phyloP scores from a whole-genome alignment of 768 basidiomycete genomes.

The Phaeotremella fagi region DNA sequence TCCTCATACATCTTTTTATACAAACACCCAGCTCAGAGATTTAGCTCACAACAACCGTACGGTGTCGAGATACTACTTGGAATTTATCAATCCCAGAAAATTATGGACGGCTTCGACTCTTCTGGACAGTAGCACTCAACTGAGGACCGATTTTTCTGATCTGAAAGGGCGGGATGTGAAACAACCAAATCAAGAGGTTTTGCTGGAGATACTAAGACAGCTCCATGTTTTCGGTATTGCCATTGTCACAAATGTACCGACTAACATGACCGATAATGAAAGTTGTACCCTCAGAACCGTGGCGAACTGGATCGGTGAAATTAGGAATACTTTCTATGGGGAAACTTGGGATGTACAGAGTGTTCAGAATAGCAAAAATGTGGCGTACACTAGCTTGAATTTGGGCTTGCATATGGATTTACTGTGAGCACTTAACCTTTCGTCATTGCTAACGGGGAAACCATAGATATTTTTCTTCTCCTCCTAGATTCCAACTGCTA shows the following conservation, averaged over 20 bases:
- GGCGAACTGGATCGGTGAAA: constrained; percentile 64
- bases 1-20: constrained; percentile 52
- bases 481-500: constrained; percentile 85
- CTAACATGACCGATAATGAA: constrained; percentile 57
- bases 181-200: constrained; percentile 34
- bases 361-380: constrained; percentile 68
- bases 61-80: neutral
- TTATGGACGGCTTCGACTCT: neutral
- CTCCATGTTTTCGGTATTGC: constrained; percentile 68
- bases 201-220: constrained; percentile 63
- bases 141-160: constrained; percentile 58
- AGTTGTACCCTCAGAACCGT: constrained; percentile 66
- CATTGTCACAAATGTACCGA: constrained; percentile 68
- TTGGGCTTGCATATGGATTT: constrained; percentile 90
- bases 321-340: constrained; percentile 86
- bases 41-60: neutral
- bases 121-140: constrained; percentile 13
- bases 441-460: neutral
- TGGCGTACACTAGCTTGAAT: constrained; percentile 88
- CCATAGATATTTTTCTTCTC: constrained; percentile 77
- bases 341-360: constrained; percentile 81
- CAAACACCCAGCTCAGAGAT: constrained; percentile 51
- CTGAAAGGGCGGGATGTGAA: constrained; percentile 50
- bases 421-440: constrained; percentile 55
- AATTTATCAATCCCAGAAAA: neutral